Base-by-base conservation (phyloP, 495 filamentous ascomycete genomes). In the Annulohypoxylon stygium region DNA sequence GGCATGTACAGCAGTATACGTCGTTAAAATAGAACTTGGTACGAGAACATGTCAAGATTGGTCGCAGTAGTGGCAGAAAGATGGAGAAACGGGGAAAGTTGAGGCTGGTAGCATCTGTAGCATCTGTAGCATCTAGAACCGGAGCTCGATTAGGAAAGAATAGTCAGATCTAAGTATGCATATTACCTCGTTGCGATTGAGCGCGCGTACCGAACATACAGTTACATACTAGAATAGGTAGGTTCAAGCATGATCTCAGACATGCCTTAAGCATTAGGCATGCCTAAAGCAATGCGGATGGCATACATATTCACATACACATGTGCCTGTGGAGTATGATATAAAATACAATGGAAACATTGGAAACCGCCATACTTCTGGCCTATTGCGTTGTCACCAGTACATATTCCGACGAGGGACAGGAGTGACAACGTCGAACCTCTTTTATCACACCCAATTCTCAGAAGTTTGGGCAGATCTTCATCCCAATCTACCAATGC, bases 101-200 rank as follows among this genome's bases (percentile, higher is more conserved):
- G 67, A 75, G 72, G 72, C 72, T 71, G 58, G 72, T 71, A 65
- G 72, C 72, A 75, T 68, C 59, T 65, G 72, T 71, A 65, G 72
- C 72, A 75, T 68, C 59, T 65, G 72, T 71, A 65, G 72, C 72
- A 75, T 68, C 59, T 65, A 30, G 54, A 67, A 62, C 64, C 64
- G 53, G 26, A 70, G 36, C 67, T 67, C 59, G 34, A 67, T 71
- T 67, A 58, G 72, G 72, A 70, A 75, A 65, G 51, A 67, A 67
- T 68, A 60, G 48, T 55, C 43, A 64, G 67, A 71, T 67, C 68
- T 59, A 53, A 65, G 26, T 58, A 63, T 70, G 62, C 58, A 63
- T 64, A 61, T 45, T 60, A 54, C 59, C 64, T 70, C 61, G 33
- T 70, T 65, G 61, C 60, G 59, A 70, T 65, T 30, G 48, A 51